Evolutionary conservation across 2,329 filamentous ascomycete species (phyloP).

Genomic region (Septoria linicola): DNA sequence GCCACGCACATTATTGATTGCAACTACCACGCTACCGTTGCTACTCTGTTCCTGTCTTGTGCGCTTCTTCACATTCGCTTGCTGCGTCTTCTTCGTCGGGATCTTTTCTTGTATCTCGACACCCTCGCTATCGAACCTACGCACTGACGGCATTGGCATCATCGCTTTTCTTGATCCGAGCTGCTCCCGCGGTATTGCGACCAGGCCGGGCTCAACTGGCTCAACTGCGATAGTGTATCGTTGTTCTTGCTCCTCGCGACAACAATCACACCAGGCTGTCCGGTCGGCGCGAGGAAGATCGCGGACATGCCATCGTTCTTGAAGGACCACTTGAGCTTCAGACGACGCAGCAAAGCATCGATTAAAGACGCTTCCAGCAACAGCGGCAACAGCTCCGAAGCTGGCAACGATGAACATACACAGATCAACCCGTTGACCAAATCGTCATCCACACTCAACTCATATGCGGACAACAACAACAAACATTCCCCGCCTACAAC

Average conservation of each 20-base stretch:
- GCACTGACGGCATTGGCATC: background rate
- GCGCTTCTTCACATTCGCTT: background rate
- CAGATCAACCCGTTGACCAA: conserved; percentile 45
- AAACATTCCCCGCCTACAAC: conserved; percentile 75
- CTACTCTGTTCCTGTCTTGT: too few species aligned
- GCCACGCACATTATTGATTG: too few species aligned
- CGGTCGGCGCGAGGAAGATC: background rate
- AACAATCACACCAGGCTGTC: background rate
- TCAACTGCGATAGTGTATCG: background rate
- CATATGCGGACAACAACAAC: conserved; percentile 51
- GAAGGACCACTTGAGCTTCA: conserved; percentile 25
- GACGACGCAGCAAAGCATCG: conserved; percentile 24
- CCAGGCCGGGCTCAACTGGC: background rate
- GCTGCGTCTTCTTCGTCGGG: background rate
- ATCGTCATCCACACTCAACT: conserved; percentile 62
- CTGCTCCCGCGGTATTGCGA: background rate
- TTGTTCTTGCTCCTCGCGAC: background rate
- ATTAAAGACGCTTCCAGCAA: conserved; percentile 32
- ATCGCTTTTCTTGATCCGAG: background rate
- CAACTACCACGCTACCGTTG: background rate
- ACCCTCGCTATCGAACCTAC: too few species aligned
- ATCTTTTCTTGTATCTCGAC: background rate
- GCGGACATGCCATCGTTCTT: conserved; percentile 28
- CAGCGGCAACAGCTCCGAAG: conserved; percentile 48
- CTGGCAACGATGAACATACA: conserved; percentile 14